phyloP scores from a whole-genome alignment of 1,284 basidiomycete species.

The Pisolithus thermaeus region DNA sequence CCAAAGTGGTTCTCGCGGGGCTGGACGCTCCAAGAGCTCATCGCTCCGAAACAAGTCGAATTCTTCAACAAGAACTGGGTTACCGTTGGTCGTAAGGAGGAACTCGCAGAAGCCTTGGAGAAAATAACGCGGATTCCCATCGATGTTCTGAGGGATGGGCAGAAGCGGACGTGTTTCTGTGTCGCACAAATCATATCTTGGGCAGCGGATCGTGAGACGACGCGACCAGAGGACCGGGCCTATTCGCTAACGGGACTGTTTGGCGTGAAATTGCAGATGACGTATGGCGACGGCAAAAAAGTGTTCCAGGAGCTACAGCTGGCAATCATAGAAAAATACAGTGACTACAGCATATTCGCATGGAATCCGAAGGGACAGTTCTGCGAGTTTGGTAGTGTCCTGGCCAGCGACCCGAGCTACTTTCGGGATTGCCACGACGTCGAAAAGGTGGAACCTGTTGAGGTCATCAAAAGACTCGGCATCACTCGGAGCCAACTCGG shows the following conservation, averaged over 20 bases:
- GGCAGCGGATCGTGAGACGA: constrained; percentile 2
- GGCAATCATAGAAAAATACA: not conserved
- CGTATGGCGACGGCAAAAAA: constrained; percentile 1
- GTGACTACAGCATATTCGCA: not conserved
- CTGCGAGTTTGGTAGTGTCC: not conserved
- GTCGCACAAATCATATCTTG: not conserved
- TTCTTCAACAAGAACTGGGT: constrained; percentile 4
- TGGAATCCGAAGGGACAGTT: not conserved
- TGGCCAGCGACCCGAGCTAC: not conserved
- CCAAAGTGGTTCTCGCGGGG: not conserved
- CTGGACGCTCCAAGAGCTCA: too few species aligned
- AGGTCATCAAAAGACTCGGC: not conserved
- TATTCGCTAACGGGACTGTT: constrained; percentile 2
- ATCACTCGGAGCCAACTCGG: too few species aligned
- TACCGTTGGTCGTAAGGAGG: not conserved
- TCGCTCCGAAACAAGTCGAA: too few species aligned
- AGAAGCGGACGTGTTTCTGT: not conserved
- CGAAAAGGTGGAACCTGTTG: not conserved
- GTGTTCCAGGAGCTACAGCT: not conserved
- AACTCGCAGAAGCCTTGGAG: not conserved
- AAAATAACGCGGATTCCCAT: not conserved
- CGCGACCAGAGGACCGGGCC: constrained; percentile 1
- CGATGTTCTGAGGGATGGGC: not conserved
- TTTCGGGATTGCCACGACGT: not conserved
- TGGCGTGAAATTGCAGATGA: not conserved